Base-by-base conservation (phyloP, 352 stramenopile species). In the Phytopythium mirpurense region DNA sequence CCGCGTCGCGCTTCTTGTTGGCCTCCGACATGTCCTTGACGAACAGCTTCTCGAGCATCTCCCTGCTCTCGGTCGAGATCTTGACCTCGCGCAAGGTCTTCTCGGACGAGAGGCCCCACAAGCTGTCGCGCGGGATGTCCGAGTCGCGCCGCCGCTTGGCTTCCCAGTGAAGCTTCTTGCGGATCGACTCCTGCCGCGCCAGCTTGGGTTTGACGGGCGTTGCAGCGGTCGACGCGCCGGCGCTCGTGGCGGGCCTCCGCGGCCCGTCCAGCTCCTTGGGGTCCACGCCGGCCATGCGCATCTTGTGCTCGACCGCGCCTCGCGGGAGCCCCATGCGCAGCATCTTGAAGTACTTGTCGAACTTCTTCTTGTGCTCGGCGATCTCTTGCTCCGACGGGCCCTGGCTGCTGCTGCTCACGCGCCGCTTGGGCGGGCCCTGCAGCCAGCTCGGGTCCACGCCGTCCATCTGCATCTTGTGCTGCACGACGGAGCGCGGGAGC, bases 141-240 rank as follows among this genome's bases (percentile, higher is more conserved):
- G 68, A 54, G 5, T 65, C 49, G 27, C 79, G 65, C 16, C 70
- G 74, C 48, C 76, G 73, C 46, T 77, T 85, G 16, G 86, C 74
- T 43, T 91, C 79, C 83, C 83, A 94, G 54, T 94, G 83, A 11
- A 94, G 63, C 48, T 92, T 92, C 63, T 94, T 94, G 21, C 83
- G 81, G 41, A 94, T 87, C n/a, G 72, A 86, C 46, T 85, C 74
- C 23, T 81, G 62, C 6, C 75, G 72, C 54, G 88, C 90, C 32
- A 82, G 54, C 59, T 67, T 68, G 2, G 63, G 57, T 35, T 56
- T 51, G n/a, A 52, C 51, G 49, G 59, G 54, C 46, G 44, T 57
- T 23, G 59, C 57, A 10, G 60, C 43, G 5, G 12, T 49, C 18
- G 51, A 37, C 18, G 51, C 38, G 27, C 37, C 38, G 36, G 43